Base-by-base conservation (phyloP, 1,284 basidiomycete species). In the Rhodotorula sp. region DNA sequence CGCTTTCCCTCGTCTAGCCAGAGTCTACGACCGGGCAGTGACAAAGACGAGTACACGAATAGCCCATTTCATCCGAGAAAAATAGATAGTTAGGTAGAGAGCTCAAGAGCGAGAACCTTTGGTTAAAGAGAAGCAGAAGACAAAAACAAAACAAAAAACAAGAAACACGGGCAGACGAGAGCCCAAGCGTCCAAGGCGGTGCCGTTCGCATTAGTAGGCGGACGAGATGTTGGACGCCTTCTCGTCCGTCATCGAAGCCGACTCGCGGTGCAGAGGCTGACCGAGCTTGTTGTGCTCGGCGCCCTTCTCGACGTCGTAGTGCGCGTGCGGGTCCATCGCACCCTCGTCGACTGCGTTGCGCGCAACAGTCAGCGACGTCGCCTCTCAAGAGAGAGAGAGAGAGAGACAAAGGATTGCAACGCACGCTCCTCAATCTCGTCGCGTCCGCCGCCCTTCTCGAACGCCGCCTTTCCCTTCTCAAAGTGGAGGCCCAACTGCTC, bases 401-500 rank as follows among this genome's bases (percentile, higher is more conserved):
- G 5, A 56, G 22, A 30, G 49, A 15, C n/a, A 5, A 27, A 27
- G n/a, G 39, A 24, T 27, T 4, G 15, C 8, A 11, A 65, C 68
- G 59, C 39, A 70, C 68, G 58, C 53, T 71, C 65, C 32, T 71
- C 68, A 13, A 64, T 58, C 59, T 70, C 71, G 54, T 73, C 71
- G 34, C 44, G 53, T 15, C 68, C 71, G 1, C 49, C 71, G 24
- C 67, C 68, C 30, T 66, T 27, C 79, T 92, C 87, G 80, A 88
- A 89, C 1, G 91, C 92, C 2, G 88, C 81, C 81, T 89, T 90
- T 76, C 87, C 85, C 72, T 89, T 85, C 82, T 94, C 92, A 76
- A 94, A 94, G 79, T 90, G 89, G 10, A 87, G 84, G 17, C 89
- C 88, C 77, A 91, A 90, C 74, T 90, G 87, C 76, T 88, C 89